A percentile compares a stretch with the other conserved stretches of the same genome.
Conservation (phyloP, 257 asterid genomes). For the Fraxinus excelsior region DNA sequence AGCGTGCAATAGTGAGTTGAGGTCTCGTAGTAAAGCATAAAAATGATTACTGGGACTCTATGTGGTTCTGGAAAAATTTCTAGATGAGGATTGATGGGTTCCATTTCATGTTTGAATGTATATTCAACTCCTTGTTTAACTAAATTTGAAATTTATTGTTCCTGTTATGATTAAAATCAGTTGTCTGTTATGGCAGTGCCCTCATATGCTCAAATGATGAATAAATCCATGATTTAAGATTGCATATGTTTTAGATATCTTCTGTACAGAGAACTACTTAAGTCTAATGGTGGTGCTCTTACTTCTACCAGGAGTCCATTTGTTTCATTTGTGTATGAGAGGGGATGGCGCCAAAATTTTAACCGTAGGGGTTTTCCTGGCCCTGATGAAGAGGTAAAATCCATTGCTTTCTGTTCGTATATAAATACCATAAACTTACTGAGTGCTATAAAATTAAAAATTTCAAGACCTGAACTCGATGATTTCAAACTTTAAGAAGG, state of each 20-base stretch:
- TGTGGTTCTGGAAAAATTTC: not conserved
- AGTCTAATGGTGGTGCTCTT: constrained; percentile 27
- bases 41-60: not conserved
- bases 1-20: not conserved
- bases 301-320: constrained; percentile 76
- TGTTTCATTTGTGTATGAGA: constrained; percentile 90
- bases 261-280: not conserved
- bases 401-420: constrained; percentile 19
- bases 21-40: not conserved
- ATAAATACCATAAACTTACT: not conserved
- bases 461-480: constrained; percentile 12
- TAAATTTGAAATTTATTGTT: not conserved
- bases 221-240: not conserved
- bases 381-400: constrained; percentile 89
- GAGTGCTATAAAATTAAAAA: constrained; percentile 9
- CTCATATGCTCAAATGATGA: not conserved
- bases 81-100: not conserved
- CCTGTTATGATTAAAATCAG: not conserved
- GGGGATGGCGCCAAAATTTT: constrained; percentile 98
- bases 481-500: constrained; percentile 6
- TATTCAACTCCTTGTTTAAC: not conserved
- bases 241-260: constrained; percentile 1
- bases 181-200: not conserved
- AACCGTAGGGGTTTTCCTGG: constrained; percentile 92
- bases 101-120: not conserved